phyloP scores from a whole-genome alignment of 2,329 filamentous ascomycete genomes.

The Aspergillus sp. region DNA sequence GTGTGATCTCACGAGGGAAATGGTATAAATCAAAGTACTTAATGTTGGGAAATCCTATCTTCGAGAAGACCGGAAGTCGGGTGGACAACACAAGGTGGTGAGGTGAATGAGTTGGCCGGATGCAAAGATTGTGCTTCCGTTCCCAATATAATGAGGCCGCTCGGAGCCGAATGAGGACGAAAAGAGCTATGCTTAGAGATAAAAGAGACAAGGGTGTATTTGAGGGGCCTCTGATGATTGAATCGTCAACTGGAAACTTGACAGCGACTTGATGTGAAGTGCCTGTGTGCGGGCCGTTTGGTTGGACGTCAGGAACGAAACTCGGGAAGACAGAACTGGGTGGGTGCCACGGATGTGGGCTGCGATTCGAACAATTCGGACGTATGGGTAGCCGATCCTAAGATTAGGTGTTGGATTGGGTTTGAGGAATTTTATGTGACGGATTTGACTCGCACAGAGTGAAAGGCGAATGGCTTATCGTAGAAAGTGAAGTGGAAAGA shows the following conservation, averaged over 20 bases:
- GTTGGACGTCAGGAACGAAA: background rate
- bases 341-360: background rate
- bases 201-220: background rate
- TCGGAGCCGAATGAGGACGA: background rate
- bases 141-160: background rate
- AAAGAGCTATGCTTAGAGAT: background rate
- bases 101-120: background rate
- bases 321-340: background rate
- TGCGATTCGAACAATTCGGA: background rate
- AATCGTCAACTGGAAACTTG: background rate
- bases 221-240: background rate
- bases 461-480: background rate
- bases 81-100: background rate
- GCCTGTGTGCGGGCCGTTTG: background rate
- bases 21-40: background rate
- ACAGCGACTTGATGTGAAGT: background rate
- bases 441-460: background rate
- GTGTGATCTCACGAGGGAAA: background rate
- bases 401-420: background rate
- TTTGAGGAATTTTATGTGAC: background rate
- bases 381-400: background rate
- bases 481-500: background rate
- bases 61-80: background rate
- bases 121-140: background rate
- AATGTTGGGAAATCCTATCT: background rate